Evolutionary conservation across 352 stramenopile genomes (phyloP), one percentile per base, ranked within the genome.

Genomic region (Globisporangium rhizosaccharum): DNA sequence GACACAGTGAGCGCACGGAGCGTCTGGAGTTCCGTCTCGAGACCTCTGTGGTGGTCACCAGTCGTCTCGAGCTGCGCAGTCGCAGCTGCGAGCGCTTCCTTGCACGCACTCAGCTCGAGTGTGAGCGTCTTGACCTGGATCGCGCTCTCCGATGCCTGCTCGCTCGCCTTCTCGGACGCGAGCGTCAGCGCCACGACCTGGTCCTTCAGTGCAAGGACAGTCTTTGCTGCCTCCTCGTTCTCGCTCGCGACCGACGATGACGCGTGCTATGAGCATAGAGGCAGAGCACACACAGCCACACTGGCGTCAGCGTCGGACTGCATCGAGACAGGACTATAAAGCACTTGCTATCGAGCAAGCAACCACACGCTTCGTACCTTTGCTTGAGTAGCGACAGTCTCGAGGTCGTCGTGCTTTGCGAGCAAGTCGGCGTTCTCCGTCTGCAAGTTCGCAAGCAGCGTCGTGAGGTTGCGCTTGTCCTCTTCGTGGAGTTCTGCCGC

Each of bases 191-290:
- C 47, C 7, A 79, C 49, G n/a, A 88, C 59, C 41, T 87, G 65
- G 30, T 85, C 74, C 69, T 89, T 82, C 33, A 89, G 70, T 23
- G 64, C 56, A 4, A 56, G 65, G 26, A 89, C 39, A 26, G 76
- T 62, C 33, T 62, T 59, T 2, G 41, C 46, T 9, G 65, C n/a
- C 14, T 76, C 67, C 14, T 81, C 63, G 58, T 83, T 88, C 15
- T 86, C 81, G 0, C 51, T 56, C 26, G 56, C 52, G 28, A 65
- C 59, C 10, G 52, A 64, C 8, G 51, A 37, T 36, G 65, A 30
- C 39, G 61, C 61, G 55, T 52, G 49, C 61, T 68, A 65, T 15
- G 42, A 53, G 46, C 8, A 8, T 39, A 26, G 15, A 41, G 26
- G 25, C 45, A 48, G 3, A 56, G 18, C 2, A 3, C 25, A 26